Evolutionary conservation across 169 alveolate species (phyloP).

Genomic region (Ichthyophthirius multifiliis): DNA sequence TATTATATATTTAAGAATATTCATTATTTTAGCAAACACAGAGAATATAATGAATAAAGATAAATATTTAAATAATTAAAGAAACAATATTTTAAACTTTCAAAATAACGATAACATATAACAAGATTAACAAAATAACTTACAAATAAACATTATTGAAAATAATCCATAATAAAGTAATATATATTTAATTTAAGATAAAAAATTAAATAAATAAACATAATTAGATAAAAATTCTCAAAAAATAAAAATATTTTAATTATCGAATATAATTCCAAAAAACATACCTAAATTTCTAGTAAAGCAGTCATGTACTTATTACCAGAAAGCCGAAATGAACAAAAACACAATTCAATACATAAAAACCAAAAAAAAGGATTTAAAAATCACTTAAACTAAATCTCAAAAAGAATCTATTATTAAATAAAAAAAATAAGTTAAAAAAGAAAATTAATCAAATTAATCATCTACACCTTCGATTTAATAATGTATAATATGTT

Average conservation of each 20-base stretch:
- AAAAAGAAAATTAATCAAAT: background rate
- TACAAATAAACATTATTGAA: background rate
- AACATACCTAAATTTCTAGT: background rate
- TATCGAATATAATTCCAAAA: background rate
- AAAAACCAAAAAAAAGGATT: background rate
- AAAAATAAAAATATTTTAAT: background rate
- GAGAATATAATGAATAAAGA: background rate
- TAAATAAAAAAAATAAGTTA: background rate
- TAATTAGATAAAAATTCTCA: background rate
- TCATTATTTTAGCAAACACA: background rate
- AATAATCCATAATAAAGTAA: background rate
- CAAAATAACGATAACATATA: background rate
- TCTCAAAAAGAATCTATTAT: background rate
- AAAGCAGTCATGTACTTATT: background rate
- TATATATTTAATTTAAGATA: background rate
- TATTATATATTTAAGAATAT: background rate
- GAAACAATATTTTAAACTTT: background rate
- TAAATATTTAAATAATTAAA: background rate
- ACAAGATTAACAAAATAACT: background rate
- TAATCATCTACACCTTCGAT: background rate
- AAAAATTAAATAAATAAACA: background rate
- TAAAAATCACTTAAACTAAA: background rate
- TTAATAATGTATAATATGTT: background rate
- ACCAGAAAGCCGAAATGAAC: background rate
- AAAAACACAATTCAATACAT: background rate